Conservation (phyloP, 225 moss, liverwort and hornwort genomes). For the Thuidium tamariscinum region DNA sequence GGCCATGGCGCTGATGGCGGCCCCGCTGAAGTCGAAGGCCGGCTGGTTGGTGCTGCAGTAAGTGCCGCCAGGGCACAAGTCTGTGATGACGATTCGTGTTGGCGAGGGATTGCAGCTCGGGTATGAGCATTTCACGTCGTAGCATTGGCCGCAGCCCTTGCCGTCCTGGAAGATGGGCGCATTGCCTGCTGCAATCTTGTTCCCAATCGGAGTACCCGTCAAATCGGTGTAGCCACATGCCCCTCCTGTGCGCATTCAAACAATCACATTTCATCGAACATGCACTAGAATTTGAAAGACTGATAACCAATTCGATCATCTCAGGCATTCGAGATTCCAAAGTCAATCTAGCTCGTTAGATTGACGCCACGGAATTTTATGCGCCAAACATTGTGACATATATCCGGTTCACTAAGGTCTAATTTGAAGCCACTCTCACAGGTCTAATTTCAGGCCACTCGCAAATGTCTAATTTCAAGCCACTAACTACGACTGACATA, state of each 20-base stretch:
- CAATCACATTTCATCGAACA: not conserved
- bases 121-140: slow-evolving; percentile 19
- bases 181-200: slow-evolving; percentile 22
- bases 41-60: slow-evolving; percentile 19
- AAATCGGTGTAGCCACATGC: slow-evolving; percentile 30
- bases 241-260: not conserved
- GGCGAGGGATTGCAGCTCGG: not conserved
- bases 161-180: slow-evolving; percentile 15
- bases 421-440: too few species aligned
- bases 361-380: too few species aligned
- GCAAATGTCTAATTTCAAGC: too few species aligned
- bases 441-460: too few species aligned
- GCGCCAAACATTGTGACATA: too few species aligned
- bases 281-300: not conserved
- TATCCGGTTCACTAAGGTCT: too few species aligned
- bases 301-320: not conserved
- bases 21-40: slow-evolving; percentile 29
- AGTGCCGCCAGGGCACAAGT: slow-evolving; percentile 17
- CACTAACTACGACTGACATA: too few species aligned
- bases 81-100: slow-evolving; percentile 22
- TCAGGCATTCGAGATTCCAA: not conserved
- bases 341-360: too few species aligned
- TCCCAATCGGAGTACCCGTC: slow-evolving; percentile 1
- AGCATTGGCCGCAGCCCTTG: slow-evolving; percentile 26
- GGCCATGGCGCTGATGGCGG: slow-evolving; percentile 23